Evolutionary conservation across 225 moss, liverwort and hornwort species (phyloP).

Genomic region (Ulota crispa): DNA sequence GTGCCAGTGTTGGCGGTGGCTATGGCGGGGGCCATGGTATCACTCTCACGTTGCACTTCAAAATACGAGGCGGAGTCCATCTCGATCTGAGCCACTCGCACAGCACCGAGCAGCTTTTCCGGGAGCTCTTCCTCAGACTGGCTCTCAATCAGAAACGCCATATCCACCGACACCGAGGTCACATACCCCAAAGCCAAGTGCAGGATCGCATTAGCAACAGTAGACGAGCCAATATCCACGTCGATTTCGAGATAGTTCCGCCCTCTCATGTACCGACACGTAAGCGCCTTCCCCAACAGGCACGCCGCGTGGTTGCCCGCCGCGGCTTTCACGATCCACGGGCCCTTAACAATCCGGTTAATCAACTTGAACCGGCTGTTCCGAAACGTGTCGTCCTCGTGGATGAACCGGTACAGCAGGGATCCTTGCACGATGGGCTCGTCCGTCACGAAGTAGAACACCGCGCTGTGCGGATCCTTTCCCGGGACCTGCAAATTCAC

Average conservation of each 20-base stretch:
- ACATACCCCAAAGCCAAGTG: slow-evolving; percentile 84
- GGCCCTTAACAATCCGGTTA: slow-evolving; percentile 80
- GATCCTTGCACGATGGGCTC: slow-evolving; percentile 61
- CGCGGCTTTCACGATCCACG: slow-evolving; percentile 78
- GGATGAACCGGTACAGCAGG: slow-evolving; percentile 70
- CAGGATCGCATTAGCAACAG: slow-evolving; percentile 78
- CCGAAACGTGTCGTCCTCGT: slow-evolving; percentile 81
- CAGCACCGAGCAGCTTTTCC: slow-evolving; percentile 72
- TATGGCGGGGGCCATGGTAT: not conserved
- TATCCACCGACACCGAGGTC: slow-evolving; percentile 75
- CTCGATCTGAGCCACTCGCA: slow-evolving; percentile 80
- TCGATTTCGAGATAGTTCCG: slow-evolving; percentile 76
- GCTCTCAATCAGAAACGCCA: slow-evolving; percentile 85
- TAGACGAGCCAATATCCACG: slow-evolving; percentile 76
- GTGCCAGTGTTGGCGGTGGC: too few species aligned
- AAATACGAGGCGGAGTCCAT: slow-evolving; percentile 53
- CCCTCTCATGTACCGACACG: slow-evolving; percentile 68
- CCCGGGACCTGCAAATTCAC: slow-evolving; percentile 88
- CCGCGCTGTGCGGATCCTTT: slow-evolving; percentile 77
- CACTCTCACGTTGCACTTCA: slow-evolving; percentile 19
- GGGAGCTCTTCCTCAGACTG: slow-evolving; percentile 77
- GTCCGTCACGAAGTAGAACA: slow-evolving; percentile 74
- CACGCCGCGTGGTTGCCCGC: slow-evolving; percentile 82
- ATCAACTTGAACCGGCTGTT: slow-evolving; percentile 80
- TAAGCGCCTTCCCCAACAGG: slow-evolving; percentile 72